Conservation (phyloP, 2,329 filamentous ascomycete species). For the Colletotrichum euphorbiae region DNA sequence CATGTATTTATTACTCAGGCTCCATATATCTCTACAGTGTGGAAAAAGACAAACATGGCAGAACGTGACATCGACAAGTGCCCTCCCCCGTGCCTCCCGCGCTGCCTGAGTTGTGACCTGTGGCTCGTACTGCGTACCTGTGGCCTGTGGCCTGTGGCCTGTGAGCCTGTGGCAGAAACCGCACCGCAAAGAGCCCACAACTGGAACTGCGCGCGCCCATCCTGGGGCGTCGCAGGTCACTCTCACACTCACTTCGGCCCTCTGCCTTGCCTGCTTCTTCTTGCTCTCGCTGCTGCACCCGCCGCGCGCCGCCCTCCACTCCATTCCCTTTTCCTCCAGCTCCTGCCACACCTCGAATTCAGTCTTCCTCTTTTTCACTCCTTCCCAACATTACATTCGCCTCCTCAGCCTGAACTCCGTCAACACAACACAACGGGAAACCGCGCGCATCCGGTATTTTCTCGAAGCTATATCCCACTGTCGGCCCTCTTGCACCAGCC, state of each 20-base stretch:
- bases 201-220: background rate
- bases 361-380: slow-evolving; percentile 26
- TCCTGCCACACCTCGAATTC: slow-evolving; percentile 39
- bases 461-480: background rate
- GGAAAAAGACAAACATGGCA: too few relatives aligned
- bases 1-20: background rate
- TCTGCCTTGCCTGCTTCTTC: too few relatives aligned
- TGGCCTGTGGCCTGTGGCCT: background rate
- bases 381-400: slow-evolving; percentile 31
- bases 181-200: slow-evolving; percentile 26
- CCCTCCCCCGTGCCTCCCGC: background rate
- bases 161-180: slow-evolving; percentile 21
- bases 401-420: slow-evolving; percentile 12
- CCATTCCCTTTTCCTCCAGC: slow-evolving; percentile 39
- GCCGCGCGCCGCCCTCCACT: slow-evolving; percentile 32
- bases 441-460: slow-evolving; percentile 14
- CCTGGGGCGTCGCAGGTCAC: background rate
- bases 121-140: too few relatives aligned
- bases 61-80: background rate
- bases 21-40: background rate
- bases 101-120: background rate
- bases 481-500: slow-evolving; percentile 19
- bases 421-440: background rate
- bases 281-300: slow-evolving; percentile 30
- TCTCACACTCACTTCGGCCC: slow-evolving; percentile 21